These are phyloP conservation scores for Emericellopsis terricola DNA, from an alignment of 495 filamentous ascomycete species.

Conservation along the genomic window DNA sequence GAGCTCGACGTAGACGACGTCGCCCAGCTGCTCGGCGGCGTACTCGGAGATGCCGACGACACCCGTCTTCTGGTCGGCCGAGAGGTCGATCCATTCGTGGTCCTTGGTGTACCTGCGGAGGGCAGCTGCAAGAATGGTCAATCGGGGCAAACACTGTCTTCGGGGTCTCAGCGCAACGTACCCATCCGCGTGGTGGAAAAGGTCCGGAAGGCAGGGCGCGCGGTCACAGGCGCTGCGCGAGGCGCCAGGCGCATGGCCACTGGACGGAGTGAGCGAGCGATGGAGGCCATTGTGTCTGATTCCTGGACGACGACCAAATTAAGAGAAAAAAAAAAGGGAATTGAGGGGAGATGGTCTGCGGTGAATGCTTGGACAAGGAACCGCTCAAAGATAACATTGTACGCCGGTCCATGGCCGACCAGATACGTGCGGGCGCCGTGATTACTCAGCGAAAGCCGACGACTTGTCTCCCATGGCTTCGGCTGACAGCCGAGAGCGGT, in stretches of 20 bases:
- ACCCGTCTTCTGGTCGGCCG: constrained; percentile 50
- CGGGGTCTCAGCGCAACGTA: too few species aligned
- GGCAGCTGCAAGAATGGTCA: constrained; percentile 19
- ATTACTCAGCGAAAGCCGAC: too few species aligned
- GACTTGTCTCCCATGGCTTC: too few species aligned
- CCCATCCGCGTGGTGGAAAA: constrained; percentile 26
- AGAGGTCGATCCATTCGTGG: constrained; percentile 93
- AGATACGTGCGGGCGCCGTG: too few species aligned
- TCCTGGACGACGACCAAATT: background rate
- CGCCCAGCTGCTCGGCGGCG: constrained; percentile 77
- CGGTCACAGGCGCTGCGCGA: constrained; percentile 13
- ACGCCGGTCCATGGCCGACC: too few species aligned
- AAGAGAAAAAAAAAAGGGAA: background rate
- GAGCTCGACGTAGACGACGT: constrained; percentile 94
- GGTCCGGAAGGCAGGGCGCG: constrained; percentile 14
- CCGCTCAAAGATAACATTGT: too few species aligned
- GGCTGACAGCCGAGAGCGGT: too few species aligned
- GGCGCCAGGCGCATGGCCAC: constrained; percentile 18
- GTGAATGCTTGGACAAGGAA: too few species aligned
- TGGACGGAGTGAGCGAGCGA: constrained; percentile 27
- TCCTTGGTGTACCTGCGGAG: constrained; percentile 89
- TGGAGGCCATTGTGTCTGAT: constrained; percentile 23
- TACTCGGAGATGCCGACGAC: constrained; percentile 77
- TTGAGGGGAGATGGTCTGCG: background rate
- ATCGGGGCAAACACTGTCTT: too few species aligned